These are phyloP conservation scores for Ustilago hordei DNA, from an alignment of 1,284 basidiomycete species.

Conservation along the genomic window DNA sequence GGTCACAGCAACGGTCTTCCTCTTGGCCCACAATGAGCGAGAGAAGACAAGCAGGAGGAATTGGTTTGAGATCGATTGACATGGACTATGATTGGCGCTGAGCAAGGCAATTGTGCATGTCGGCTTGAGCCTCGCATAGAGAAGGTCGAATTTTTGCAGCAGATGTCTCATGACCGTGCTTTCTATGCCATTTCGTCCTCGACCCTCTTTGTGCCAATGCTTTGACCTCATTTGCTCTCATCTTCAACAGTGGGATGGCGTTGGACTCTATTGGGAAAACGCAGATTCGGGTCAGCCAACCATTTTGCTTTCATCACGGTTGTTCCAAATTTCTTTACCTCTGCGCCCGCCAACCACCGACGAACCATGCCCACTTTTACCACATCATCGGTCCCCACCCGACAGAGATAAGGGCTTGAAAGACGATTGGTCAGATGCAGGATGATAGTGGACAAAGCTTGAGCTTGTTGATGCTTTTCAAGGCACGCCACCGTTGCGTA, in stretches of 20 bases:
- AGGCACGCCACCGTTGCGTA: background rate
- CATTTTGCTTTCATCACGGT: constrained; percentile 1
- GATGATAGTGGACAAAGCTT: constrained; percentile 9
- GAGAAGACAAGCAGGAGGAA: background rate
- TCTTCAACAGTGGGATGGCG: background rate
- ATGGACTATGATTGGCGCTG: constrained; percentile 9
- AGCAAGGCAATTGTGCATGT: background rate
- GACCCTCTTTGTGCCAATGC: background rate
- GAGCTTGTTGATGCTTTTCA: constrained; percentile 9
- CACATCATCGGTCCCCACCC: constrained; percentile 15
- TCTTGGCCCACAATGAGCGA: background rate
- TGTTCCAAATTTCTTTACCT: background rate
- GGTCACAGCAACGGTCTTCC: background rate
- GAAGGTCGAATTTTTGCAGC: constrained; percentile 1
- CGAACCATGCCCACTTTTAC: background rate
- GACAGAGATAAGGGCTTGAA: constrained; percentile 18
- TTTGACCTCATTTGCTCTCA: background rate
- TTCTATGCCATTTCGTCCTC: background rate
- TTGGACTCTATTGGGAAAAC: background rate
- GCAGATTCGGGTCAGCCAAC: background rate
- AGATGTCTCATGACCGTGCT: constrained; percentile 15
- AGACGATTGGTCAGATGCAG: constrained; percentile 20
- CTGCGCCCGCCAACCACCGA: background rate
- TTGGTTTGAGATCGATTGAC: background rate
- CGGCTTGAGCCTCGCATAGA: constrained; percentile 11